phyloP scores from a whole-genome alignment of 2,329 filamentous ascomycete genomes.

The Ophiostoma piceae region DNA sequence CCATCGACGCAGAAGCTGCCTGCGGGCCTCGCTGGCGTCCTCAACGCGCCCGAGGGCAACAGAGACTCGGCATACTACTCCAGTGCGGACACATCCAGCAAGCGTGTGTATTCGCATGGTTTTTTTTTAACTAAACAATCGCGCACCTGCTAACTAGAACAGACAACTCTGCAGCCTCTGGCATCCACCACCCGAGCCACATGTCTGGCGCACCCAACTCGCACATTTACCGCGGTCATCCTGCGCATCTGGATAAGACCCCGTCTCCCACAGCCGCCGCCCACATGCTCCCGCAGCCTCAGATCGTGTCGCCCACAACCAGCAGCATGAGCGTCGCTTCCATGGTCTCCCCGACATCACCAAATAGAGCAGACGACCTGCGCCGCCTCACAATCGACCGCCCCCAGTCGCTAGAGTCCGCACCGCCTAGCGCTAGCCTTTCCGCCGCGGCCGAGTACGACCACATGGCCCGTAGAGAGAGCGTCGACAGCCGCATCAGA shows the following conservation, averaged over 20 bases:
- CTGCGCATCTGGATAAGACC: constrained; percentile 48
- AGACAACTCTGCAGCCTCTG: constrained; percentile 45
- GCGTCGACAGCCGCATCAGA: constrained; percentile 74
- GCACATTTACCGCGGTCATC: constrained; percentile 19
- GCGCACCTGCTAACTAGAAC: constrained; percentile 14
- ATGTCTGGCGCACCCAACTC: constrained; percentile 19
- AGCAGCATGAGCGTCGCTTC: constrained; percentile 62
- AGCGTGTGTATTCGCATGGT: constrained; percentile 40
- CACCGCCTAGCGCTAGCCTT: constrained; percentile 32
- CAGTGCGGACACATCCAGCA: constrained; percentile 45
- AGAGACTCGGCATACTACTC: constrained; percentile 51
- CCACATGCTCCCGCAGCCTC: constrained; percentile 44
- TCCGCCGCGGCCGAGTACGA: constrained; percentile 23
- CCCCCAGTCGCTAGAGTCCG: constrained; percentile 40
- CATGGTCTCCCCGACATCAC: constrained; percentile 57
- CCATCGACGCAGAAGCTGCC: constrained; percentile 41
- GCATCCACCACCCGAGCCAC: constrained; percentile 25
- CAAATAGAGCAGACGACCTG: constrained; percentile 38
- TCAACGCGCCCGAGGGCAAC: constrained; percentile 48
- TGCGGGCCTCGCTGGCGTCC: constrained; percentile 46
- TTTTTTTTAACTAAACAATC: constrained; percentile 19
- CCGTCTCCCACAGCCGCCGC: constrained; percentile 53
- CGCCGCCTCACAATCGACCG: constrained; percentile 40
- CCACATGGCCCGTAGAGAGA: constrained; percentile 60
- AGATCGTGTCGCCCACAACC: constrained; percentile 45